Percentiles rank a stretch among this genome's conserved stretches.
Evolutionary conservation across 164 flowering plant genomes (phyloP).

Genomic region (Amborella trichopoda): DNA sequence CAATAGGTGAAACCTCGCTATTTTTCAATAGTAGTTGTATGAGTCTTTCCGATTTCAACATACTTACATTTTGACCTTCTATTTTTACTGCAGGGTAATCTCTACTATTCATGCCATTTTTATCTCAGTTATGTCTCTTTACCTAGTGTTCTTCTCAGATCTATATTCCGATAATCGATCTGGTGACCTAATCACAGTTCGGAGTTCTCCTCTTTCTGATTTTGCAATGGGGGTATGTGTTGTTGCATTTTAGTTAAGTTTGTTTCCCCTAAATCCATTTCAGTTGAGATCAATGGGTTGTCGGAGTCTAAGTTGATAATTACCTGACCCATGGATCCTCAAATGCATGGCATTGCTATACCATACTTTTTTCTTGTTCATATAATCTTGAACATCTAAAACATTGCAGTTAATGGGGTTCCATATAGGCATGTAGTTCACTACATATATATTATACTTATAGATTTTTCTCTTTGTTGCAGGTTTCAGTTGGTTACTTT

Average conservation of each 20-base stretch:
- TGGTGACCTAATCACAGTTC: slow-evolving; percentile 41
- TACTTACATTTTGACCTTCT: neutral
- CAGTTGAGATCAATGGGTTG: too few relatives aligned
- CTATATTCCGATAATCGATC: slow-evolving; percentile 44
- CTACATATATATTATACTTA: too few relatives aligned
- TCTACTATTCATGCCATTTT: slow-evolving; percentile 86
- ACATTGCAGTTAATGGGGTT: too few relatives aligned
- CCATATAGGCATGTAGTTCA: too few relatives aligned
- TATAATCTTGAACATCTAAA: too few relatives aligned
- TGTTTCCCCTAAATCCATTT: too few relatives aligned
- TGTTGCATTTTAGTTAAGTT: neutral
- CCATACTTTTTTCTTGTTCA: too few relatives aligned
- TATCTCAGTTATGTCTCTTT: slow-evolving; percentile 54
- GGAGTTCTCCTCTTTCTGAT: slow-evolving; percentile 65
- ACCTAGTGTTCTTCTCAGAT: slow-evolving; percentile 92
- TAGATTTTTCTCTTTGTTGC: too few relatives aligned
- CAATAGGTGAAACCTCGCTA: slow-evolving; percentile 83
- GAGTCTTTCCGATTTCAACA: neutral
- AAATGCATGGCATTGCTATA: too few relatives aligned
- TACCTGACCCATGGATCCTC: too few relatives aligned
- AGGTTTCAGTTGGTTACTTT: slow-evolving; percentile 96
- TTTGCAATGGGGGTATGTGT: slow-evolving; percentile 70
- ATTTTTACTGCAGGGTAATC: slow-evolving; percentile 32
- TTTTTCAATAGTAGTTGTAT: too few relatives aligned
- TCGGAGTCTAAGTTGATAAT: too few relatives aligned